phyloP scores from a whole-genome alignment of 495 filamentous ascomycete species.

The Penicillium silybi region DNA sequence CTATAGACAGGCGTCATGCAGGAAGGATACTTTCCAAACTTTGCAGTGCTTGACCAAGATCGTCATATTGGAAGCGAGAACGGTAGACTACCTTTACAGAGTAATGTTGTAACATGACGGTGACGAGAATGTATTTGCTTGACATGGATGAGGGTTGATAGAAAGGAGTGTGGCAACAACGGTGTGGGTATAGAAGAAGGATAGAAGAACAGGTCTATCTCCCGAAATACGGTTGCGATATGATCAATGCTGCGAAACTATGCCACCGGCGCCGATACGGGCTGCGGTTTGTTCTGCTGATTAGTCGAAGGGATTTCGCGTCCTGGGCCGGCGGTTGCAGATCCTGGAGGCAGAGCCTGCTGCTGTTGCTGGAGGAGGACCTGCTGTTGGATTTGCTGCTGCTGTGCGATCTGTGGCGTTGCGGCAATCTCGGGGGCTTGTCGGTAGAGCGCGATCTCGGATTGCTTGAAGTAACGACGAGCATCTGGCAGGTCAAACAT shows the following conservation, averaged over 20 bases:
- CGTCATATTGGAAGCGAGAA: conserved; percentile 4
- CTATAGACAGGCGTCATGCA: not conserved
- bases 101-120: conserved; percentile 18
- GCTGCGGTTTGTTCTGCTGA: conserved; percentile 14
- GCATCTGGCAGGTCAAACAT: conserved; percentile 58
- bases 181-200: conserved; percentile 15
- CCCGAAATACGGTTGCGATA: conserved; percentile 1
- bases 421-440: conserved; percentile 71
- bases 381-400: conserved; percentile 45
- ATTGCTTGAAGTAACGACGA: conserved; percentile 97
- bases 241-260: conserved; percentile 12
- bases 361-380: conserved; percentile 35
- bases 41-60: not conserved
- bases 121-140: not conserved
- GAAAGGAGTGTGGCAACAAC: conserved; percentile 3
- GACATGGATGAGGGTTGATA: conserved; percentile 9
- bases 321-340: conserved; percentile 39
- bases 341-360: conserved; percentile 37
- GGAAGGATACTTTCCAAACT: not conserved
- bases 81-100: conserved; percentile 15
- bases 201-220: conserved; percentile 10
- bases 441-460: conserved; percentile 95
- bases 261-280: conserved; percentile 31
- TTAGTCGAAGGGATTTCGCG: conserved; percentile 22
- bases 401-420: conserved; percentile 43